phyloP scores from a whole-genome alignment of 345 rosid genomes.

The Brassica cretica region DNA sequence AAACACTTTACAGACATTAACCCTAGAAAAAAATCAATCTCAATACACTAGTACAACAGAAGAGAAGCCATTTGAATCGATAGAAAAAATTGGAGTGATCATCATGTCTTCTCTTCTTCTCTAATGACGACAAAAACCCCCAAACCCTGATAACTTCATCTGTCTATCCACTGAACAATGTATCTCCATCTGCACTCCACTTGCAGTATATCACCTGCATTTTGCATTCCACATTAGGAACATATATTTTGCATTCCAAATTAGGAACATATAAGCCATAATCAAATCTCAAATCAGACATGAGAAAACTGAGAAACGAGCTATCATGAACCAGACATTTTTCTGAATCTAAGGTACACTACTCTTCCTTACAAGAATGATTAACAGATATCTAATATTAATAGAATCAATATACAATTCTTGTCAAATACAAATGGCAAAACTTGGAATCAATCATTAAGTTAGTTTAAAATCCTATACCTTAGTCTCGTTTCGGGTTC shows the following conservation, averaged over 20 bases:
- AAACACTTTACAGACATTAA: constrained; percentile 18
- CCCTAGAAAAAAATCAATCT: neutral
- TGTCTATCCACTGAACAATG: constrained; percentile 38
- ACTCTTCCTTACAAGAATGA: too few species aligned
- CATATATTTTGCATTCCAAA: neutral
- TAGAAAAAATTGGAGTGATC: neutral
- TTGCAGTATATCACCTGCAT: constrained; percentile 37
- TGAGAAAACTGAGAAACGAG: too few species aligned
- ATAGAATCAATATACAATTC: too few species aligned
- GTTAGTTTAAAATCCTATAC: too few species aligned
- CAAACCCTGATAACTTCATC: constrained; percentile 35
- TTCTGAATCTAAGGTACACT: too few species aligned
- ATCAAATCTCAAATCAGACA: too few species aligned
- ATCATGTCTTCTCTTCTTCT: neutral
- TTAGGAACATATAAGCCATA: too few species aligned
- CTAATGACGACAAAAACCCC: constrained; percentile 37
- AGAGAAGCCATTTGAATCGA: too few species aligned
- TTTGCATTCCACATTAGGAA: neutral
- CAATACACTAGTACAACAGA: too few species aligned
- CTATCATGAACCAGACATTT: too few species aligned
- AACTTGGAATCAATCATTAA: neutral
- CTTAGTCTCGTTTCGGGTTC: neutral
- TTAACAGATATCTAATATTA: too few species aligned
- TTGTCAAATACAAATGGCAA: neutral
- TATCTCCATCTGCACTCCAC: constrained; percentile 39